Base-by-base conservation (phyloP, 2,329 filamentous ascomycete genomes). In the Ascochyta koolunga region DNA sequence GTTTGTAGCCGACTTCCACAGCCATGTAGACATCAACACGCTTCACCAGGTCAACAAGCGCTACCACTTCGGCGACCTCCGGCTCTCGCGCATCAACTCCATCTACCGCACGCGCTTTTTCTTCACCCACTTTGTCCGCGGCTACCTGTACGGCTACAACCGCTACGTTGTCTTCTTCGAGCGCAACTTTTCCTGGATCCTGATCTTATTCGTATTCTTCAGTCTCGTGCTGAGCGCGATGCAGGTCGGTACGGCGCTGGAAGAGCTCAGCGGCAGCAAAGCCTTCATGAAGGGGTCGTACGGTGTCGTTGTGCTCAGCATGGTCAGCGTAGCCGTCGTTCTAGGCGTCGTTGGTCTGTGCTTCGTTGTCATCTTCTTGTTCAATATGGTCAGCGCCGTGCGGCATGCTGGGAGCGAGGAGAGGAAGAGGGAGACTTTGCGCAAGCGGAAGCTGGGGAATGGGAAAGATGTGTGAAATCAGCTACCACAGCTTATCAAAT, bases 161-260 rank as follows among this genome's bases (percentile, higher is more conserved):
- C 70, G 72, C 52, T 76, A 76, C 46, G 70, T 67, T 4, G 67
- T 72, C 21, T 76, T 75, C 59, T 75, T 76, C 56, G 66, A 75
- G 56, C 68, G 73, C 15, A 75, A 74, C 36, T 73, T 75, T 44
- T 58, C 60, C 18, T 75, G 71, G 71, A 69, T 76, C 3, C 60
- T 76, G 8, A 60, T 73, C 27, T 65, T 74, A 5, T 75, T 74
- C 36, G 72, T 75, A 2, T 75, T 73, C 60, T 71, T 76, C 51
- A 66, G 63, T 5, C 54, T 76, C 4, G 70, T 74, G 4, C 55
- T 76, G 7, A 67, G 68, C 2, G 73, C 73, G 1, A 76, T 76
- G 73, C 73, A 75, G 42, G 73, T 76, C 7, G 73, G 73, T 6
- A 65, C 65, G 0, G 62, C 65, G 4, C 58, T 73, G 1, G 35